These are phyloP conservation scores for Durusdinium trenchii DNA, from an alignment of 73 alveolate species.

Conservation along the genomic window DNA sequence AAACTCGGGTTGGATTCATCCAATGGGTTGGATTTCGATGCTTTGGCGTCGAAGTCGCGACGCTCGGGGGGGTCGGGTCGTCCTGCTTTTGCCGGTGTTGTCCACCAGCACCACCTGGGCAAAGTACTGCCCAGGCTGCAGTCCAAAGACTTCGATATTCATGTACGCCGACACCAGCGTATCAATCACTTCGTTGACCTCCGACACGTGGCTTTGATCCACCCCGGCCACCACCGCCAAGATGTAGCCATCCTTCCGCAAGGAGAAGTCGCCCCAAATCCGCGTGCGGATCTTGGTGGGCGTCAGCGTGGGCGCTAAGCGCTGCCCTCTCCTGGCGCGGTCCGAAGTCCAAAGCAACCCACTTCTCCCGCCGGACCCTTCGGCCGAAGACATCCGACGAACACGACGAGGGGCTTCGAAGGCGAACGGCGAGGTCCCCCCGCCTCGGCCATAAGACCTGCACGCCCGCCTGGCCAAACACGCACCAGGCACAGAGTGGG, in stretches of 20 bases:
- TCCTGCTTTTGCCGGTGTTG: background rate
- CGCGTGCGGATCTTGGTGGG: conserved; percentile 37
- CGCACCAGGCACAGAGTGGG: too few relatives aligned
- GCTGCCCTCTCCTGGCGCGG: conserved; percentile 4
- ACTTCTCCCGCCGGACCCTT: background rate
- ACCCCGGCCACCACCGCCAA: background rate
- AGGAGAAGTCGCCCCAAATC: conserved; percentile 35
- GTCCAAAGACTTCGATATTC: conserved; percentile 43
- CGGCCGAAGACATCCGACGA: background rate
- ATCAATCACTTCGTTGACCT: background rate
- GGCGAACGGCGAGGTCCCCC: background rate
- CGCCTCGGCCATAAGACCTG: conserved; percentile 48
- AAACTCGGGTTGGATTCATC: too few relatives aligned
- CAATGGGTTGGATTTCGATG: too few relatives aligned
- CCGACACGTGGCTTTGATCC: background rate
- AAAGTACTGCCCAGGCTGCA: conserved; percentile 6
- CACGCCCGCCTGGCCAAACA: conserved; percentile 33
- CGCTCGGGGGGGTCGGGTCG: background rate
- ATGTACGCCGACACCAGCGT: conserved; percentile 7
- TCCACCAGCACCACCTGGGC: background rate
- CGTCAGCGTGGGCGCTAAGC: conserved; percentile 20
- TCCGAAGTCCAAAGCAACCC: background rate
- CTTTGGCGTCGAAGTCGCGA: background rate
- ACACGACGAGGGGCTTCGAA: background rate
- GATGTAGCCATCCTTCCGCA: conserved; percentile 10